These are phyloP conservation scores for Dionaea muscipula DNA, from an alignment of 179 eudicot species.

Conservation along the genomic window DNA sequence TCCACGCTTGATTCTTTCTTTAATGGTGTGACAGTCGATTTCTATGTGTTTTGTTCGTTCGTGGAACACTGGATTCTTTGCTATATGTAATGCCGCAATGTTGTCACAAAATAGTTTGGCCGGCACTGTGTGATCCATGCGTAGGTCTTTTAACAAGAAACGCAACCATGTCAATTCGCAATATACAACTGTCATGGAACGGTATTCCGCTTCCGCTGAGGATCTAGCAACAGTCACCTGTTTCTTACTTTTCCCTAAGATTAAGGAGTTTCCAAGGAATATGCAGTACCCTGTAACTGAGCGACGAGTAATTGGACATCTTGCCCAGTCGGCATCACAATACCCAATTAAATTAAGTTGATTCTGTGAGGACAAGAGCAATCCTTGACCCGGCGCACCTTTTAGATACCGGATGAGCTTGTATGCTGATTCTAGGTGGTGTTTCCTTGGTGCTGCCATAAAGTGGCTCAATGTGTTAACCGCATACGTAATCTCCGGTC, in stretches of 20 bases:
- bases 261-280: background rate
- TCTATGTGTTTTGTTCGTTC: too few relatives aligned
- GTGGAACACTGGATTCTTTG: background rate
- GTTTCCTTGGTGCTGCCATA: background rate
- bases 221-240: background rate
- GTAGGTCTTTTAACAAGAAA: background rate
- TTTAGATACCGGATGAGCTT: background rate
- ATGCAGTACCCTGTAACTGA: background rate
- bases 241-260: background rate
- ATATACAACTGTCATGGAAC: background rate
- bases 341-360: too few relatives aligned
- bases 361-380: background rate
- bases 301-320: background rate
- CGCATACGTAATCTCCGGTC: background rate
- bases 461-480: background rate
- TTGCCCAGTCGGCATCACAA: background rate
- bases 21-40: background rate
- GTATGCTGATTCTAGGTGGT: background rate
- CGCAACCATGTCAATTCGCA: background rate
- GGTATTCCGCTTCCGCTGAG: background rate
- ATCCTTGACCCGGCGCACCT: background rate
- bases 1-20: too few relatives aligned
- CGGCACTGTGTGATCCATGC: background rate
- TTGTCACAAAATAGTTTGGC: background rate
- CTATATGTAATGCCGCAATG: background rate